Base-by-base conservation (phyloP, 768 basidiomycete species). In the Neoboletus magnificus region DNA sequence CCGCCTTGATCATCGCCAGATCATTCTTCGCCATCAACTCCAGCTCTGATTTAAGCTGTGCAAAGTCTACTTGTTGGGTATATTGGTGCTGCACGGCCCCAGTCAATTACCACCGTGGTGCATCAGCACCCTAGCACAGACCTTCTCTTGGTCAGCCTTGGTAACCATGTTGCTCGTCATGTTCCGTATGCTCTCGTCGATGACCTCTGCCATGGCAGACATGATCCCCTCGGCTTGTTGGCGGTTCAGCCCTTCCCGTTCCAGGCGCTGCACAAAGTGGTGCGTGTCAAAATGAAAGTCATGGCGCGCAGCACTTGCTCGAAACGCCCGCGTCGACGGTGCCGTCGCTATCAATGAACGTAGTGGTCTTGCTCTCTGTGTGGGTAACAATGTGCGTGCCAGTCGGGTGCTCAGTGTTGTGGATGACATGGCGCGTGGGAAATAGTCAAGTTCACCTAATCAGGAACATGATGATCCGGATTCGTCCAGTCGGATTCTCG, bases 1-100 rank as follows among this genome's bases (percentile, higher is more conserved):
- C 96, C 22, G 92, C 88, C 73, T 94, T 96, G 74, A 98, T 86
- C 82, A 91, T 87, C 25, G 93, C 86, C 33, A 97, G 80, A 67
- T 99, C 96, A 62, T 98, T 97, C 82, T 93, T 94, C 77, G 96
- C 94, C 80, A 91, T 92, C 36, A 98, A 77, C 72, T 98, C 91
- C 29, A 99, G 80, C 71, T 97, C 96, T 22, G 93, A 95, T 76
- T 97, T 97, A 60, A 95, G 86, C 70, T 93, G 91, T 4, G 94
- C 91, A 71, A 98, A 97, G 74, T 98, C 95, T 54, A 98, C 95
- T 74, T 94, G 91, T 68, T 95, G 93, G 29, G 91, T 93, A 71
- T 94, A 94, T 64, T 92, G 90, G 63, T 91, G 87, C 92, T 93
- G 58, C 42, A 54, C 15, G 32, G 20, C 25, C 44, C 43, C 22